Percentiles rank a stretch among this genome's conserved stretches.
Conservation (phyloP, 257 asterid species). For the Haberlea rhodopensis region DNA sequence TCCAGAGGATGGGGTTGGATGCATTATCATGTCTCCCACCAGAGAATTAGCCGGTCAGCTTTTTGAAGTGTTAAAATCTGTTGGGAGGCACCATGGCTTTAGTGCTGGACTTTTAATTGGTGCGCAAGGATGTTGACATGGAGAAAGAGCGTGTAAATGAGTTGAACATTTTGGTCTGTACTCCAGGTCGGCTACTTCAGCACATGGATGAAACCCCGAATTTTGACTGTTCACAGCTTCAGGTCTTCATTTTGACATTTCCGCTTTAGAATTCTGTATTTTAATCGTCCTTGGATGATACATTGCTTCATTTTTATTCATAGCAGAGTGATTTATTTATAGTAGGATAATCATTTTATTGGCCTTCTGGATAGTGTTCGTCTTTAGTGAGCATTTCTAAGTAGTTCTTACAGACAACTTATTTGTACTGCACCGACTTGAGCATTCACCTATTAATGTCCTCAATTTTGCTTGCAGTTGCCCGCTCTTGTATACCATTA, state of each 20-base stretch:
- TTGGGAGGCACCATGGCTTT: conserved; percentile 79
- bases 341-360: background rate
- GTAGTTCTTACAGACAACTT: background rate
- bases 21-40: conserved; percentile 91
- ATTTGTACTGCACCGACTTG: background rate
- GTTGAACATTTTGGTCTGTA: conserved; percentile 87
- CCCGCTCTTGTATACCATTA: background rate
- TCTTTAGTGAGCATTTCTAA: background rate
- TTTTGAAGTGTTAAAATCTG: conserved; percentile 70
- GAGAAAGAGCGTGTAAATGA: conserved; percentile 83
- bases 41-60: conserved; percentile 89
- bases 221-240: conserved; percentile 90
- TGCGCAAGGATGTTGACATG: conserved; percentile 77
- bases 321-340: background rate
- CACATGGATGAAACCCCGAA: conserved; percentile 99
- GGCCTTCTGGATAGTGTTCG: background rate
- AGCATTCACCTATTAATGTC: background rate
- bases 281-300: background rate
- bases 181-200: conserved; percentile 97
- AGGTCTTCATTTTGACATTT: conserved; percentile 49
- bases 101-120: conserved; percentile 98
- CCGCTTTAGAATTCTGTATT: conserved; percentile 1
- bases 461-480: background rate
- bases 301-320: background rate
- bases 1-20: conserved; percentile 94